Percentiles rank a stretch among this genome's conserved stretches.
Evolutionary conservation across 768 basidiomycete genomes (phyloP).

Genomic region (Trametes cubensis): DNA sequence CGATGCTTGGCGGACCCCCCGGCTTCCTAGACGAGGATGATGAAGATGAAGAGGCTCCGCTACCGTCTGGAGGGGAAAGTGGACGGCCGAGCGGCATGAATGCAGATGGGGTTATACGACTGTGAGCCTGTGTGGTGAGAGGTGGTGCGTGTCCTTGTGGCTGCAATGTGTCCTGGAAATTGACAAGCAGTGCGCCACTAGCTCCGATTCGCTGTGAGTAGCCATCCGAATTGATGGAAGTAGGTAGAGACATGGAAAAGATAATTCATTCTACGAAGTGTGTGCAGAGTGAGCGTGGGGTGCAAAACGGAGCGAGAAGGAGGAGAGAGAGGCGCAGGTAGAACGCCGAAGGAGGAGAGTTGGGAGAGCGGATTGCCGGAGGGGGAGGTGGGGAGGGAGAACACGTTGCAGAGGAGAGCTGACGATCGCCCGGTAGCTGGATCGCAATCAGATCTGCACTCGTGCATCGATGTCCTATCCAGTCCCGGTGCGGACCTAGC

Average conservation of each 20-base stretch:
- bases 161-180: slow-evolving; percentile 4
- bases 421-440: slow-evolving; percentile 18
- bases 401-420: slow-evolving; percentile 11
- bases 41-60: slow-evolving; percentile 29
- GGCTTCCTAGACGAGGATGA: slow-evolving; percentile 34
- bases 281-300: background rate
- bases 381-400: background rate
- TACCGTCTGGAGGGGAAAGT: background rate
- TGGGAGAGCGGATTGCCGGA: slow-evolving; percentile 8
- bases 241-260: too few species aligned
- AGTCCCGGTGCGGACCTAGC: slow-evolving; percentile 7
- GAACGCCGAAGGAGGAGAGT: background rate
- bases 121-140: slow-evolving; percentile 18
- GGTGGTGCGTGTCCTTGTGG: slow-evolving; percentile 17
- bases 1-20: slow-evolving; percentile 33
- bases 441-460: slow-evolving; percentile 27
- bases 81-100: slow-evolving; percentile 25
- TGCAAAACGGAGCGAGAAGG: slow-evolving; percentile 2
- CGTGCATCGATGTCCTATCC: slow-evolving; percentile 20
- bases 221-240: background rate
- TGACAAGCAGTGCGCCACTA: slow-evolving; percentile 12
- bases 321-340: background rate
- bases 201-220: background rate
- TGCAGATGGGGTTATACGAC: slow-evolving; percentile 32
- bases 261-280: background rate